Percentiles rank a stretch among this genome's conserved stretches.
Evolutionary conservation across 1,139 yeast genomes (phyloP).

Genomic region (Scheffersomyces titani): DNA sequence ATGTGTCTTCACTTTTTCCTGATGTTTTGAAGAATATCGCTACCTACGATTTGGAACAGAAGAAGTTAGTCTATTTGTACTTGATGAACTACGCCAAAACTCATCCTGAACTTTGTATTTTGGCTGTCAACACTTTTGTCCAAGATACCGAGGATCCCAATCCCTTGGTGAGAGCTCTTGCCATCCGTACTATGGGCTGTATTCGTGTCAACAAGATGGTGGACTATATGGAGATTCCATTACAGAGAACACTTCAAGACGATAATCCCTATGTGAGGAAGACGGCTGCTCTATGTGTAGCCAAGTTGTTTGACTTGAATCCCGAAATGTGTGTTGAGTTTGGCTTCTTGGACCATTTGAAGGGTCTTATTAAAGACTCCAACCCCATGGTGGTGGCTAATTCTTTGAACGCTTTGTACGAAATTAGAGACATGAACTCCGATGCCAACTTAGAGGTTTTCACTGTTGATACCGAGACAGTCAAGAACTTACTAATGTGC

Average conservation of each 20-base stretch:
- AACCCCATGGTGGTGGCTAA: conserved; percentile 98
- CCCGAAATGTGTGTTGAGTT: conserved; percentile 80
- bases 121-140: conserved; percentile 97
- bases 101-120: conserved; percentile 91
- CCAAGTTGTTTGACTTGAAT: conserved; percentile 87
- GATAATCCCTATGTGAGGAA: conserved; percentile 97
- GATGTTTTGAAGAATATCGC: conserved; percentile 96
- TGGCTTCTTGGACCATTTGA: conserved; percentile 75
- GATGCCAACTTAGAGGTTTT: conserved; percentile 52
- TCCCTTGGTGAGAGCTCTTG: conserved; percentile 92
- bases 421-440: conserved; percentile 63
- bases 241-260: conserved; percentile 80
- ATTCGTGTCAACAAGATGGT: conserved; percentile 93
- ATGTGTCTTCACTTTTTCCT: conserved; percentile 91
- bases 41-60: conserved; percentile 94
- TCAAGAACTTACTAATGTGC: conserved; percentile 73
- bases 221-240: conserved; percentile 90
- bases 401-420: conserved; percentile 83
- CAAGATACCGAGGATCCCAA: conserved; percentile 96
- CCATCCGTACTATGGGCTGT: conserved; percentile 98
- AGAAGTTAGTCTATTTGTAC: conserved; percentile 91
- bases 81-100: conserved; percentile 97
- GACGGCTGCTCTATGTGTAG: conserved; percentile 97
- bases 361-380: conserved; percentile 74
- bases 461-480: conserved; percentile 43